These are phyloP conservation scores for Udeniomyces megalosporus DNA, from an alignment of 768 basidiomycete genomes.

Conservation along the genomic window DNA sequence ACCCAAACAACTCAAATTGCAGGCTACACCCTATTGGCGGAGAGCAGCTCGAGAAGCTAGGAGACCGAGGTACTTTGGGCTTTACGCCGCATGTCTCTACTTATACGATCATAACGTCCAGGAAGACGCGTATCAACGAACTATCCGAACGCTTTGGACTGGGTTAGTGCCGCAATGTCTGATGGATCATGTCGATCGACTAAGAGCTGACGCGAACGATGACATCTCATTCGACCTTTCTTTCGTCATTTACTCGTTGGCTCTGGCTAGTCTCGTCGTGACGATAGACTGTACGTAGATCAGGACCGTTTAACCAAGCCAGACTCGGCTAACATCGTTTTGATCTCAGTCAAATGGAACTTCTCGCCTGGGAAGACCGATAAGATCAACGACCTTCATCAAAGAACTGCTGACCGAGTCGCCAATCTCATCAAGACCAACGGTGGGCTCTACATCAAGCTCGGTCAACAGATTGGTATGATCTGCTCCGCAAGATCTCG, in stretches of 20 bases:
- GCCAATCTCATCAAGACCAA: conserved; percentile 53
- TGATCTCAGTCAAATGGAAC: conserved; percentile 73
- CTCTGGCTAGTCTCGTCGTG: background rate
- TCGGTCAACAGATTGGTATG: conserved; percentile 33
- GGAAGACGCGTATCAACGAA: conserved; percentile 12
- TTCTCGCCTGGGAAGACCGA: conserved; percentile 52
- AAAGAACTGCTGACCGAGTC: conserved; percentile 64
- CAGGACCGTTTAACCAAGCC: background rate
- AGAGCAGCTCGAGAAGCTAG: no score
- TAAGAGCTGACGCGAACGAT: no score
- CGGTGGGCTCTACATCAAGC: conserved; percentile 62
- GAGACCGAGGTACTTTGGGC: no score
- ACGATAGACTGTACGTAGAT: background rate
- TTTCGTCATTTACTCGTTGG: background rate
- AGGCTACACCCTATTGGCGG: no score
- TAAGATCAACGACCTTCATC: conserved; percentile 61
- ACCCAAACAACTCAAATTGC: no score
- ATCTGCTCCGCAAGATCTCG: background rate
- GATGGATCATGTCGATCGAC: no score
- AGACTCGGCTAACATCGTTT: conserved; percentile 39
- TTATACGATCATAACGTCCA: conserved; percentile 16
- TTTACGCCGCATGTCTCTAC: background rate
- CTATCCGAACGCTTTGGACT: conserved; percentile 6
- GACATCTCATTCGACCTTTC: background rate
- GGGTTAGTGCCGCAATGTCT: no score